phyloP scores from a whole-genome alignment of 441 rosid genomes.

The Eutrema salsugineum region DNA sequence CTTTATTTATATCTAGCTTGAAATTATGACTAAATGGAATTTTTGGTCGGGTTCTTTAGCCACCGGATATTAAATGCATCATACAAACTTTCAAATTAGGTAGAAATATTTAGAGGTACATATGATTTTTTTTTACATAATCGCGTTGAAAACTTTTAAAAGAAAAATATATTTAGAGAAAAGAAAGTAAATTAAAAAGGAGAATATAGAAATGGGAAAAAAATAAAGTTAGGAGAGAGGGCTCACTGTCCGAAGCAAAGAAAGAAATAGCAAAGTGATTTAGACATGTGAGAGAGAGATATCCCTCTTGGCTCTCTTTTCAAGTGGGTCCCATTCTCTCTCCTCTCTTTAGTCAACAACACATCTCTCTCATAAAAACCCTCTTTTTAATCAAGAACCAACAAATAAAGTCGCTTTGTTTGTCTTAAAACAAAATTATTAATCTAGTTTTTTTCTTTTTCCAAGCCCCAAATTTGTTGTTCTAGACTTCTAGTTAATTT shows the following conservation, averaged over 20 bases:
- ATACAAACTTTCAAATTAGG: not conserved
- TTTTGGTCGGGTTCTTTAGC: slow-evolving; percentile 9
- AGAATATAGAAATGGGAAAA: slow-evolving; percentile 15
- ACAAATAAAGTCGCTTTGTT: not conserved
- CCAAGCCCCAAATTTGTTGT: too few relatives aligned
- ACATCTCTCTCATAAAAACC: slow-evolving; percentile 8
- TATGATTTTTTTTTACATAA: not conserved
- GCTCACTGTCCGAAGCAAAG: slow-evolving; percentile 38
- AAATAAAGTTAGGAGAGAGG: slow-evolving; percentile 34
- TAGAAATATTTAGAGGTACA: not conserved
- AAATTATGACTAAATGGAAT: slow-evolving; percentile 2
- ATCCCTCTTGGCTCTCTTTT: slow-evolving; percentile 9
- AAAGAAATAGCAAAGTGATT: slow-evolving; percentile 37
- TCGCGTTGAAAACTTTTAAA: slow-evolving; percentile 13
- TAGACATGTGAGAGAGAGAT: slow-evolving; percentile 31
- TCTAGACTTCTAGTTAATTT: too few relatives aligned
- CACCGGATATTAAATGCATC: slow-evolving; percentile 18
- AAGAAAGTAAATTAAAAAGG: slow-evolving; percentile 3
- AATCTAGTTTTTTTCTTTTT: too few relatives aligned
- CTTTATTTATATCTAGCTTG: not conserved
- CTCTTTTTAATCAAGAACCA: slow-evolving; percentile 3
- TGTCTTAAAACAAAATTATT: not conserved
- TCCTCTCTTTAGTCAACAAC: slow-evolving; percentile 31
- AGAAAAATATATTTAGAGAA: not conserved
- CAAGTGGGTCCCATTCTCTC: not conserved